These are phyloP conservation scores for Penicillium sp. DNA, from an alignment of 2,329 filamentous ascomycete genomes.

Conservation along the genomic window DNA sequence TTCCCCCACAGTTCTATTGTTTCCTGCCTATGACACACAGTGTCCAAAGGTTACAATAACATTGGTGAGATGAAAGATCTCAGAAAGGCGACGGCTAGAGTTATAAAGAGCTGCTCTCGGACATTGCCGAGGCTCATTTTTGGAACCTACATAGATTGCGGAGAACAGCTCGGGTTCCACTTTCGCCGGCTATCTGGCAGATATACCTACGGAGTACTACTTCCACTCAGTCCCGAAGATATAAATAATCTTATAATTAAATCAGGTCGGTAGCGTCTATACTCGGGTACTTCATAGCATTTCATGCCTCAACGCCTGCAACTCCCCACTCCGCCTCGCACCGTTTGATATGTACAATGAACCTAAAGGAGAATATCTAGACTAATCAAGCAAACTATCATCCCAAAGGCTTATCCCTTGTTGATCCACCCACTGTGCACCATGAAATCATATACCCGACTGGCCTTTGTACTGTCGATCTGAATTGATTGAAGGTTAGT, in stretches of 20 bases:
- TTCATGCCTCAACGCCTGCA: conserved; percentile 20
- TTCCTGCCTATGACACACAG: not conserved
- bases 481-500: conserved; percentile 36
- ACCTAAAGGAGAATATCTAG: not conserved
- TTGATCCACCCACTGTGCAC: conserved; percentile 90
- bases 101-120: not conserved
- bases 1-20: not conserved
- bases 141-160: not conserved
- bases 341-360: conserved; percentile 13
- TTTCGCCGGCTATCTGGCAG: not conserved
- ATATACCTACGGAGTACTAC: too few relatives aligned
- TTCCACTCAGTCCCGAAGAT: not conserved
- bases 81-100: not conserved
- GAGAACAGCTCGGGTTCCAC: not conserved
- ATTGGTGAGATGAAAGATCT: too few relatives aligned
- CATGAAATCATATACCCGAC: conserved; percentile 91
- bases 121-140: not conserved
- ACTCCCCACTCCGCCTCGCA: conserved; percentile 15
- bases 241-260: not conserved
- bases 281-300: not conserved
- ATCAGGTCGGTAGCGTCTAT: not conserved
- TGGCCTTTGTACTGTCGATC: conserved; percentile 83
- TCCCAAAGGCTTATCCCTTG: conserved; percentile 63
- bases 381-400: not conserved
- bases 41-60: too few relatives aligned